Evolutionary conservation across 768 basidiomycete genomes (phyloP), one percentile per base, ranked within the genome.

Genomic region (Omphalotus guepiniiformis): DNA sequence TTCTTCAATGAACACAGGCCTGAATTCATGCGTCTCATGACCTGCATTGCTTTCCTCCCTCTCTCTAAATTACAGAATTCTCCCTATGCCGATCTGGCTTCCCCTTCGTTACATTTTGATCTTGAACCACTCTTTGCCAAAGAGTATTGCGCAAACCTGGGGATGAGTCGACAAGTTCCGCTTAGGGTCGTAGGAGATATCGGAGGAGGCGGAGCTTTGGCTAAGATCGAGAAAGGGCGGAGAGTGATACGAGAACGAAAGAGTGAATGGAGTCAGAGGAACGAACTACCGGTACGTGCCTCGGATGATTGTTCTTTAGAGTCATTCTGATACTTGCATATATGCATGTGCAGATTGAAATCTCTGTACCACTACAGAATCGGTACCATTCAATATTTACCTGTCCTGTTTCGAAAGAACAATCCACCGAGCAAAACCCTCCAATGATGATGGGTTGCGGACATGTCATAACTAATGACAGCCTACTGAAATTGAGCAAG

Each of bases 361-460:
- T 98, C 53, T 90, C 90, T 1, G 62, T 98, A 9, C 80, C 88
- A 1, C 74, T 89, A 2, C 83, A 88, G 54, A 87, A 94, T 58
- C 77, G 93, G 23, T 98, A 94, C 66, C 96, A 99, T 64, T 96
- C 94, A 1, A 87, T 98, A 48, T 98, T 99, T 63, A 85, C 93
- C 39, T 99, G 96, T 64, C 91, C 96, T 0, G 96, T 99, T 18
- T 95, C 93, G 7, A 98, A 97, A 67, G 95, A 98, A 58, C 95
- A 96, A 67, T 84, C 93, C 19, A 94, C 90, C 3, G 87, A 91
- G 43, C 65, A 76, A 49, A 99, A 99, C 63, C 96, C 93, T 7
- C 95, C 96, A 0, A 96, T 96, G 92, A 94, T 97, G 88, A 86
- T 99, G 75, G 69, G 72, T 3, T 98, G 96, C 62, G 96, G 95